phyloP scores from a whole-genome alignment of 1,284 basidiomycete species.

The Rugosomyces carneus region DNA sequence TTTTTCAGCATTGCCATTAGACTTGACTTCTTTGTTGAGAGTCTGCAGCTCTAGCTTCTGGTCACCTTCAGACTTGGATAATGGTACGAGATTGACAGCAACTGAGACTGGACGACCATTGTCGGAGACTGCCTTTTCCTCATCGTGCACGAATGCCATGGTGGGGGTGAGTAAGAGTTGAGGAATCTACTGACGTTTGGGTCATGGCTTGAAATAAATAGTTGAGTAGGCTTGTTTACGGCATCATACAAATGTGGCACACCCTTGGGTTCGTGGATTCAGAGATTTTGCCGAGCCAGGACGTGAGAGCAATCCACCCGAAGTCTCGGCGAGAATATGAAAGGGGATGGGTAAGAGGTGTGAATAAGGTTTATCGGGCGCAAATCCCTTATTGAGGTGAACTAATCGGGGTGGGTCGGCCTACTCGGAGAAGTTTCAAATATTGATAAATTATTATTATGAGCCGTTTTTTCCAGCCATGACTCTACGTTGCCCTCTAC shows the following conservation, averaged over 20 bases:
- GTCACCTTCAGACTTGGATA: slow-evolving; percentile 9
- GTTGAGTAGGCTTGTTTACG: slow-evolving; percentile 13
- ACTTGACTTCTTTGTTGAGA: background rate
- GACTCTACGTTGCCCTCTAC: background rate
- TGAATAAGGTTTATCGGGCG: background rate
- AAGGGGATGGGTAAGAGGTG: background rate
- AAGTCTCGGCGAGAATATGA: slow-evolving; percentile 26
- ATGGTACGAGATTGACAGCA: slow-evolving; percentile 11
- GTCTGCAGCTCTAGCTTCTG: slow-evolving; percentile 1
- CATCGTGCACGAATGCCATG: slow-evolving; percentile 24
- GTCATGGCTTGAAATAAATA: slow-evolving; percentile 24
- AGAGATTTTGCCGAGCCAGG: slow-evolving; percentile 30
- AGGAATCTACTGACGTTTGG: slow-evolving; percentile 9
- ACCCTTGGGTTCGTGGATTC: slow-evolving; percentile 23
- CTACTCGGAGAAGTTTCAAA: background rate
- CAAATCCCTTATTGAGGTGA: background rate
- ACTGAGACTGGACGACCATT: slow-evolving; percentile 22
- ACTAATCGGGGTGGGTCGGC: background rate
- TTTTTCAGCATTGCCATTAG: background rate
- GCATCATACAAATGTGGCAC: slow-evolving; percentile 23
- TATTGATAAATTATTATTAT: background rate
- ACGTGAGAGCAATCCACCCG: slow-evolving; percentile 26
- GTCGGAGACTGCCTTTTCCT: slow-evolving; percentile 31
- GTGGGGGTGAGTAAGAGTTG: slow-evolving; percentile 22
- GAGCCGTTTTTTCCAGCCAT: background rate